Conservation (phyloP, 2,329 filamentous ascomycete species). For the Teratosphaeria nubilosa region DNA sequence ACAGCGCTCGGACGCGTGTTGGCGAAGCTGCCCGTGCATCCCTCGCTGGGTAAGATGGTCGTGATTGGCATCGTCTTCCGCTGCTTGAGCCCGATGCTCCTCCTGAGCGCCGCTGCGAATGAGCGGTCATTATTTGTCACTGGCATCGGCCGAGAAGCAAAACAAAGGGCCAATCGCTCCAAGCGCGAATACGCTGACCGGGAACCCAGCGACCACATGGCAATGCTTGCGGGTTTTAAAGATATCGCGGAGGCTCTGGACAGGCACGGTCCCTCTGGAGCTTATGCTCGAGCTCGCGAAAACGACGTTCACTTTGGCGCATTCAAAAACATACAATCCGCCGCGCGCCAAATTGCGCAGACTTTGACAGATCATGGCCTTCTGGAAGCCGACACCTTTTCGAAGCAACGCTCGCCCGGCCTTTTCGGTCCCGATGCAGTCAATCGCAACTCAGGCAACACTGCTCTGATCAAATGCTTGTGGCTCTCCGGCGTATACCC, state of each 20-base stretch:
- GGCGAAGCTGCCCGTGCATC: slow-evolving; percentile 31
- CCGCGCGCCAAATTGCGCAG: slow-evolving; percentile 28
- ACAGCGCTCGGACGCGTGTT: slow-evolving; percentile 40
- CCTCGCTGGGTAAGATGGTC: slow-evolving; percentile 40
- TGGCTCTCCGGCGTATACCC: slow-evolving; percentile 35
- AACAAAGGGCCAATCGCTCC: slow-evolving; percentile 14
- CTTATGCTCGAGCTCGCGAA: slow-evolving; percentile 22
- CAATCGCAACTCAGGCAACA: slow-evolving; percentile 37
- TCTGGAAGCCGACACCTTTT: slow-evolving; percentile 16
- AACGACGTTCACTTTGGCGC: slow-evolving; percentile 28
- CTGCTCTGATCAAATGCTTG: slow-evolving; percentile 38
- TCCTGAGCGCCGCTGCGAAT: slow-evolving; percentile 29
- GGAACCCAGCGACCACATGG: slow-evolving; percentile 38
- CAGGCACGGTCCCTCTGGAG: slow-evolving; percentile 20
- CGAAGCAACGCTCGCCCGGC: neutral
- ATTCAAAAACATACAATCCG: slow-evolving; percentile 27
- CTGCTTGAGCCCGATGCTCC: slow-evolving; percentile 42
- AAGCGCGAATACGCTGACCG: slow-evolving; percentile 26
- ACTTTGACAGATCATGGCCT: slow-evolving; percentile 28
- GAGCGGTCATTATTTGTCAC: slow-evolving; percentile 27
- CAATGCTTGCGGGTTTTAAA: slow-evolving; percentile 34
- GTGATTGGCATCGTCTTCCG: slow-evolving; percentile 42
- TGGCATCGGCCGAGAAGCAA: slow-evolving; percentile 13
- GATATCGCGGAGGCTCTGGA: slow-evolving; percentile 26
- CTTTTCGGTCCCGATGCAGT: slow-evolving; percentile 18